Base-by-base conservation (phyloP, 2,329 filamentous ascomycete species). In the Stylonectria norvegica region DNA sequence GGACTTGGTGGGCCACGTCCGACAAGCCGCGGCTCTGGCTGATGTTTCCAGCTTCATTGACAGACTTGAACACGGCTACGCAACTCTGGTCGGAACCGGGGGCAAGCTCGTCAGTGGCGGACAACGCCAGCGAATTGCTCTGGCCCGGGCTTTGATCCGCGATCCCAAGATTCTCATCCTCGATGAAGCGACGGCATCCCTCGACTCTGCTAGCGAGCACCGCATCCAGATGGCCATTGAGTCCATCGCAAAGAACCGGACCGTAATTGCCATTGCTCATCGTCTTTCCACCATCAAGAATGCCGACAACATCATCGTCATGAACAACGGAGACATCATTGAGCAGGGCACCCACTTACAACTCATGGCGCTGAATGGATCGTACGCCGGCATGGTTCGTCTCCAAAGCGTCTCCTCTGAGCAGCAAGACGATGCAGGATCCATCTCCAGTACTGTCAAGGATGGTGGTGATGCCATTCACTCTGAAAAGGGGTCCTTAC, bases 261-360 rank as follows among this genome's bases (percentile, higher is more conserved):
- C 83, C 0, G 80, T 83, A 0, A 78, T 86, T 39, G 71, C 80
- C 12, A 82, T 86, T 47, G 81, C 83, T 0, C 79, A 83, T 57
- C 67, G 79, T 2, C 62, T 83, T 2, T 78, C 75, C 0, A 82
- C 79, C 0, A 78, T 82, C 46, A 75, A 73, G 52, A 72, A 79
- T 38, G 82, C 83, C 0, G 79, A 86, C 51, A 76, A 79, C 45
- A 86, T 87, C 42, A 68, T 86, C 15, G 82, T 86, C 14, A 70
- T 86, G 57, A 70, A 76, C 11, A 66, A 73, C 38, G 83, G 83
- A 0, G 60, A 70, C 34, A 72, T 83, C 4, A 66, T 82, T 9
- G 83, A 86, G 58, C 70, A 81, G 53, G 83, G 83, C 0, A 79
- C 71, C 0, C 81, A 86, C 41, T 66, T 77, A 3, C 71, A 80